Percentiles rank a stretch among this genome's conserved stretches.
phyloP scores from a whole-genome alignment of 345 rosid species.

The Syzygium aromaticum region DNA sequence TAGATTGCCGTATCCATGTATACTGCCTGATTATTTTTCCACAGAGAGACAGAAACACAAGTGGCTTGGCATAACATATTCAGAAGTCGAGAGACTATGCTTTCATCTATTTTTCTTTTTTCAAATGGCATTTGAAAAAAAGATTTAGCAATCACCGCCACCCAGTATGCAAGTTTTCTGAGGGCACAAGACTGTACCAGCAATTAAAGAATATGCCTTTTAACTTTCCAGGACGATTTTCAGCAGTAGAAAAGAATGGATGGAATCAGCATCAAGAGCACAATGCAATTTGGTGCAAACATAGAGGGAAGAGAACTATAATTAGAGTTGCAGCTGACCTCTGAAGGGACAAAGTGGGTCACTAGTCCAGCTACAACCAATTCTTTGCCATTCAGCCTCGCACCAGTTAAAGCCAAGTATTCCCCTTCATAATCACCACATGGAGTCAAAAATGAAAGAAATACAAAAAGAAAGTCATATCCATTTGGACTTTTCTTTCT shows the following conservation, averaged over 20 bases:
- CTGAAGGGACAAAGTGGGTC: constrained; percentile 83
- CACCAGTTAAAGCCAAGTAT: constrained; percentile 81
- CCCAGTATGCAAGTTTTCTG: not conserved
- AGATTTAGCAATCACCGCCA: not conserved
- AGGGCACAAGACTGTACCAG: not conserved
- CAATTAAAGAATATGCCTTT: not conserved
- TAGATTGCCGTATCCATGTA: not conserved
- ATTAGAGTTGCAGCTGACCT: constrained; percentile 27
- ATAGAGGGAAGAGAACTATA: not conserved
- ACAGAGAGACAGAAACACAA: not conserved
- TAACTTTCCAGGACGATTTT: not conserved
- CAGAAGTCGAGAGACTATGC: not conserved
- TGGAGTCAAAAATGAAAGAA: not conserved
- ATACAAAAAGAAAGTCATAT: not conserved
- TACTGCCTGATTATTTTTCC: not conserved
- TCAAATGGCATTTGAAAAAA: not conserved
- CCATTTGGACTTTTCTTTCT: not conserved
- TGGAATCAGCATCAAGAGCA: not conserved
- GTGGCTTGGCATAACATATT: not conserved
- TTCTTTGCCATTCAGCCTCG: constrained; percentile 78
- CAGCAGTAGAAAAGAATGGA: not conserved
- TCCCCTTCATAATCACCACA: constrained; percentile 47
- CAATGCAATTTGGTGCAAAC: not conserved
- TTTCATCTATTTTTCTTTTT: not conserved
- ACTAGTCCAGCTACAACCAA: constrained; percentile 70